Evolutionary conservation across 2,329 filamentous ascomycete genomes (phyloP).

Genomic region (Penicillium sp.): DNA sequence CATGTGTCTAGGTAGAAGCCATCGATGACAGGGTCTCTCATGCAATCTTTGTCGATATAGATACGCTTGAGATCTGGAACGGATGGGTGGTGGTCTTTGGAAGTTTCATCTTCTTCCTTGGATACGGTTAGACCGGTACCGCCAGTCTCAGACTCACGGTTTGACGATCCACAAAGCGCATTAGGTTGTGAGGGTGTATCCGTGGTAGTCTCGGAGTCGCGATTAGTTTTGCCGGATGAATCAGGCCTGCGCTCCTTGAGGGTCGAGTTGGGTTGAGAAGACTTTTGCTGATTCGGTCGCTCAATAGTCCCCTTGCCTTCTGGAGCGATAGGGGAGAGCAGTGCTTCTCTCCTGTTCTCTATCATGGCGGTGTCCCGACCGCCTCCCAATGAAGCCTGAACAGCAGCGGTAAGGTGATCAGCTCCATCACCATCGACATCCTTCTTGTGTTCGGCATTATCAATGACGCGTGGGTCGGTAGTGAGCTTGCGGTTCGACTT

Average conservation of each 20-base stretch:
- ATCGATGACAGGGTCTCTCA: constrained; percentile 81
- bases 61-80: constrained; percentile 67
- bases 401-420: constrained; percentile 69
- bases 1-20: constrained; percentile 84
- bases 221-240: constrained; percentile 15
- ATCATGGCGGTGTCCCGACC: constrained; percentile 70
- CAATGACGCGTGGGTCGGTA: constrained; percentile 56
- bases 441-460: constrained; percentile 60
- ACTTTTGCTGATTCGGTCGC: constrained; percentile 46
- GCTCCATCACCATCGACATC: constrained; percentile 75
- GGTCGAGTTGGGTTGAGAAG: constrained; percentile 17
- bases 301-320: constrained; percentile 62
- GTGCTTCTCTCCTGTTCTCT: constrained; percentile 63
- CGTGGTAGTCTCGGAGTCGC: constrained; percentile 20
- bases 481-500: constrained; percentile 54
- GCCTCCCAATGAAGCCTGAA: constrained; percentile 57
- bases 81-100: constrained; percentile 47
- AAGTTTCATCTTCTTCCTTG: constrained; percentile 47
- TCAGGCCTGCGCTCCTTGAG: constrained; percentile 20
- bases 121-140: constrained; percentile 63
- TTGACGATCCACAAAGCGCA: constrained; percentile 64
- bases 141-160: constrained; percentile 81
- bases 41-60: constrained; percentile 80
- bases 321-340: constrained; percentile 60
- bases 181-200: constrained; percentile 38